Conservation (phyloP, 495 filamentous ascomycete species). For the Penicillium nucicola region DNA sequence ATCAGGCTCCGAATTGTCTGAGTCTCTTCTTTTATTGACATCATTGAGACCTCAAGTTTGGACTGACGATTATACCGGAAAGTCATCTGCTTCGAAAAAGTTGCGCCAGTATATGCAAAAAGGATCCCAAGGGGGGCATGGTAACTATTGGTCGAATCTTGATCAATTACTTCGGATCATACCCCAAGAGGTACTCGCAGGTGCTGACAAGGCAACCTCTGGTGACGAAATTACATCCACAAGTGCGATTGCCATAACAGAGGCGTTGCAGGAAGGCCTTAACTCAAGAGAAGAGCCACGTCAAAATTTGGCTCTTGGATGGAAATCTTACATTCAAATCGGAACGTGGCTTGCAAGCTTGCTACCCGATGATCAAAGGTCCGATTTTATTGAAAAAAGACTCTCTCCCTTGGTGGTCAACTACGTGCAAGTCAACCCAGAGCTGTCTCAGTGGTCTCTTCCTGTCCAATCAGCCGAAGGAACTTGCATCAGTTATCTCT, state of each 20-base stretch:
- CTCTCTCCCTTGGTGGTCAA: constrained; percentile 57
- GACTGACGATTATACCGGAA: constrained; percentile 64
- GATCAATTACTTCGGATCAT: constrained; percentile 56
- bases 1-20: constrained; percentile 67
- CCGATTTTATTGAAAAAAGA: constrained; percentile 43
- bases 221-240: constrained; percentile 19
- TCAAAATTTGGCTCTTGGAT: constrained; percentile 62
- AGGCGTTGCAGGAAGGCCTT: constrained; percentile 66
- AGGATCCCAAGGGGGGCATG: constrained; percentile 71
- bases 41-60: constrained; percentile 64
- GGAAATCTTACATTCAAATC: constrained; percentile 67
- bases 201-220: constrained; percentile 44
- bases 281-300: constrained; percentile 69
- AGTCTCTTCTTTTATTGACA: constrained; percentile 62
- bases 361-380: constrained; percentile 44
- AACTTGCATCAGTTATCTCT: constrained; percentile 40
- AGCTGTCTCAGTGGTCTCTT: constrained; percentile 49
- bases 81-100: constrained; percentile 60
- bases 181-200: constrained; percentile 50
- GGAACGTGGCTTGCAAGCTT: constrained; percentile 44
- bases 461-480: constrained; percentile 32
- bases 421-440: constrained; percentile 50
- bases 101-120: constrained; percentile 73
- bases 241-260: constrained; percentile 46
- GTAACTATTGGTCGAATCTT: constrained; percentile 69